Conservation (phyloP, 169 alveolate genomes). For the Eimeria tenella region DNA sequence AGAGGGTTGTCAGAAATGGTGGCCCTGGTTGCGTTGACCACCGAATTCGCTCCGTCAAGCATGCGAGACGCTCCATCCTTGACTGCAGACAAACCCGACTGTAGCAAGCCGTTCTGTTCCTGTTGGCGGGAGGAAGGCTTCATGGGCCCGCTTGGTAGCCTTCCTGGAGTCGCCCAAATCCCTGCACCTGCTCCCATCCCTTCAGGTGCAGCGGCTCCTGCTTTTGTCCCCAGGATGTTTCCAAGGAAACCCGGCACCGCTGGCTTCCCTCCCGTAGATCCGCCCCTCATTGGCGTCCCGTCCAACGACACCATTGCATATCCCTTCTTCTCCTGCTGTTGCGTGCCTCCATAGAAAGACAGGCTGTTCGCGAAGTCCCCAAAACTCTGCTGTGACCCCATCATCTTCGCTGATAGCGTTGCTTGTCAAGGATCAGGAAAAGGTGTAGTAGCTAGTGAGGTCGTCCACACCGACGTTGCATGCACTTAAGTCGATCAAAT, state of each 20-base stretch:
- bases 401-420: conserved; percentile 43
- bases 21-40: conserved; percentile 70
- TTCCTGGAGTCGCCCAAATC: conserved; percentile 37
- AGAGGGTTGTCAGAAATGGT: conserved; percentile 57
- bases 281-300: conserved; percentile 61
- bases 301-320: conserved; percentile 69
- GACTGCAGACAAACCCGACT: conserved; percentile 75
- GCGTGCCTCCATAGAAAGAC: conserved; percentile 75
- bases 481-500: neutral
- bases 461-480: neutral
- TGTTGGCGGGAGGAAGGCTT: conserved; percentile 58
- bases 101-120: conserved; percentile 73
- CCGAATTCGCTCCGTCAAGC: conserved; percentile 62
- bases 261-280: conserved; percentile 47
- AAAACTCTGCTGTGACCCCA: conserved; percentile 73
- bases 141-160: conserved; percentile 65
- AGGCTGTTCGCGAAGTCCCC: conserved; percentile 76
- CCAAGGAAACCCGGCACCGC: conserved; percentile 66
- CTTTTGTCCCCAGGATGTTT: conserved; percentile 58
- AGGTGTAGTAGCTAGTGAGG: conserved; percentile 1
- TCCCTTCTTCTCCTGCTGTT: conserved; percentile 61
- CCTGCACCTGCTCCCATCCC: conserved; percentile 32
- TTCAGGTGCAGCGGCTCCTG: neutral
- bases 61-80: conserved; percentile 76
- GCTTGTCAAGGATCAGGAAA: neutral